Base-by-base conservation (phyloP, 257 asterid genomes). In the Apocynum venetum region DNA sequence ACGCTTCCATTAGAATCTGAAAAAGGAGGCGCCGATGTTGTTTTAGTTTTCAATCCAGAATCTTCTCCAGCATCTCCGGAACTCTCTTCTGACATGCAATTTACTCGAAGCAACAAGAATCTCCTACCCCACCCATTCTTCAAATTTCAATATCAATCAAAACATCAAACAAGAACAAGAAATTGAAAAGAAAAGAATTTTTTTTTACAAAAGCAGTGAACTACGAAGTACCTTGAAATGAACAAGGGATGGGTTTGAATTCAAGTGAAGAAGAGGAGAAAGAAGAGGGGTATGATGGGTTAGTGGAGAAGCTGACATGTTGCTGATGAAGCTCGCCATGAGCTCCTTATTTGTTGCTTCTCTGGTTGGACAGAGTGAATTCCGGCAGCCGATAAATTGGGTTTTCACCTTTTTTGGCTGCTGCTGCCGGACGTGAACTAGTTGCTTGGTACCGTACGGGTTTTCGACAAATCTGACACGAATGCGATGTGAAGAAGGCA, bases 31-130 rank as follows among this genome's bases (percentile, higher is more conserved):
- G 84, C n/a, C 12, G 72, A 10, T 31, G 77, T 56, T 7, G 83
- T 49, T 8, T 78, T 17, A 49, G 79, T 76, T 71, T 87, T 86
- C n/a, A 86, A 35, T 72, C 85, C 85, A 59, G 89, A 71, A 60
- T 89, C 88, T 71, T 84, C 80, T 8, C 80, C 75, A 78, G 70
- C 17, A 14, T 79, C 78, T 44, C 80, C 87, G 41, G 76, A 76
- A 48, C 78, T 86, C 80, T 89, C 83, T 48, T 89, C 92, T 71
- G 95, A 82, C 71, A 77, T 78, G 87, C 93, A 91, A 75, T 77
- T 91, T 77, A 92, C 88, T 76, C 75, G 85, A 65, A 92, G 74
- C 82, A 90, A 75, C 79, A 74, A 74, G 47, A 81, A 78, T 76
- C 84, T 81, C 76, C 85, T 85, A 40, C 76, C 68, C 83, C 83